These are phyloP conservation scores for Saccharomycopsis sp. DNA, from an alignment of 805 yeast genomes.

Conservation along the genomic window DNA sequence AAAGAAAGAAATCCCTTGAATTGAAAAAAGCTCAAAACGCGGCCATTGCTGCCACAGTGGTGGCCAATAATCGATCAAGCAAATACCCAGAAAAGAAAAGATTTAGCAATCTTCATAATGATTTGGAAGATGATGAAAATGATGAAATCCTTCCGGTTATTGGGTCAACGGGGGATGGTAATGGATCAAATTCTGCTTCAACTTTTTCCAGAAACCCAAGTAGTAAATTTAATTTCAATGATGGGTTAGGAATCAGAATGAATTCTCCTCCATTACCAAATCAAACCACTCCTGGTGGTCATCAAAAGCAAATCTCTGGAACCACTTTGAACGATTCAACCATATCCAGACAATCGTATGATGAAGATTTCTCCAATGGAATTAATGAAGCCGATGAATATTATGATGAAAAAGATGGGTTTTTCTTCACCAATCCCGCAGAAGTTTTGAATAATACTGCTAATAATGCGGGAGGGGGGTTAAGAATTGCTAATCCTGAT, in stretches of 20 bases:
- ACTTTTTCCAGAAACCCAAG: slow-evolving; percentile 14
- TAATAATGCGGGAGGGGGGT: slow-evolving; percentile 1
- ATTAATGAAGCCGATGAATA: slow-evolving; percentile 10
- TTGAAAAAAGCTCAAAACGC: slow-evolving; percentile 16
- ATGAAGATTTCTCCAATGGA: background rate
- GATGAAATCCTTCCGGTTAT: slow-evolving; percentile 9
- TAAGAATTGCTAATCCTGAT: slow-evolving; percentile 18
- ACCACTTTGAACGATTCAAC: background rate
- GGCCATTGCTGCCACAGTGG: slow-evolving; percentile 17
- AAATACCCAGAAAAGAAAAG: slow-evolving; percentile 10
- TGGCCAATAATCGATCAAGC: slow-evolving; percentile 13
- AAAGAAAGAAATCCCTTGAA: slow-evolving; percentile 13
- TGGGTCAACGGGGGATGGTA: slow-evolving; percentile 18
- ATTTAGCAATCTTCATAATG: slow-evolving; percentile 3
- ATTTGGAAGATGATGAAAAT: slow-evolving; percentile 4
- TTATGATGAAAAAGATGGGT: no score
- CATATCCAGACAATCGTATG: background rate
- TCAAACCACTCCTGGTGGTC: background rate
- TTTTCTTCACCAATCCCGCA: slow-evolving; percentile 1
- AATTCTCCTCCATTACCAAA: background rate
- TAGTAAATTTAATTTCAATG: slow-evolving; percentile 8
- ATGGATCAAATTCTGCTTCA: slow-evolving; percentile 1
- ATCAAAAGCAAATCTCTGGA: background rate
- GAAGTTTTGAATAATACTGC: background rate
- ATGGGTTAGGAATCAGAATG: slow-evolving; percentile 2